Conservation (phyloP, 2,329 filamentous ascomycete genomes). For the Microsporum audouinii region DNA sequence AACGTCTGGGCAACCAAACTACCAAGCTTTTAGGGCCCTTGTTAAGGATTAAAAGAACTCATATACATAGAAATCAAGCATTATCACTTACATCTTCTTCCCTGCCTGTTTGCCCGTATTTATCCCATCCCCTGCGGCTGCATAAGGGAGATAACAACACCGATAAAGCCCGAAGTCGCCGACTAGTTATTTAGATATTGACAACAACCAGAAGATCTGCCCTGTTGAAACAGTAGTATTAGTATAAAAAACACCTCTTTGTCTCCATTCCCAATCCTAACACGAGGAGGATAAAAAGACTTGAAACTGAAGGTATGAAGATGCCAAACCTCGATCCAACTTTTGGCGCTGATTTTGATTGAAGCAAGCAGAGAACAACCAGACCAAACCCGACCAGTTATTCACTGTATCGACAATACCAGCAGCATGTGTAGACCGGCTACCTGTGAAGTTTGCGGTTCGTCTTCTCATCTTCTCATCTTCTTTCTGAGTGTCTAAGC, state of each 20-base stretch:
- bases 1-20: not conserved
- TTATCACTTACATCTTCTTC: not conserved
- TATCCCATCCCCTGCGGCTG: not conserved
- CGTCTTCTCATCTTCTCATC: not conserved
- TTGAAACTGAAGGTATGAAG: too few species aligned
- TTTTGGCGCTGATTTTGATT: too few species aligned
- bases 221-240: not conserved
- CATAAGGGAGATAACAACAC: not conserved
- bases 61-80: not conserved
- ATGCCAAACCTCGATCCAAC: too few species aligned
- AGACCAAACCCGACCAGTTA: too few species aligned
- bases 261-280: not conserved
- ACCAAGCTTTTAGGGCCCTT: not conserved
- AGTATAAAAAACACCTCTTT: not conserved
- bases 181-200: not conserved
- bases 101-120: not conserved
- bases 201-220: not conserved
- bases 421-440: slow-evolving; percentile 14
- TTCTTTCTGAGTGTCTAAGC: not conserved
- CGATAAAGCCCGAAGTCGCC: not conserved
- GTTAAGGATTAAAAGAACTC: not conserved
- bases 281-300: too few species aligned
- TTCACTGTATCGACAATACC: not conserved
- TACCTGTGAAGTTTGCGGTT: slow-evolving; percentile 11
- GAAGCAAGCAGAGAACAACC: too few species aligned